Evolutionary conservation across 345 rosid genomes (phyloP).

Genomic region (Eutrema japonicum): DNA sequence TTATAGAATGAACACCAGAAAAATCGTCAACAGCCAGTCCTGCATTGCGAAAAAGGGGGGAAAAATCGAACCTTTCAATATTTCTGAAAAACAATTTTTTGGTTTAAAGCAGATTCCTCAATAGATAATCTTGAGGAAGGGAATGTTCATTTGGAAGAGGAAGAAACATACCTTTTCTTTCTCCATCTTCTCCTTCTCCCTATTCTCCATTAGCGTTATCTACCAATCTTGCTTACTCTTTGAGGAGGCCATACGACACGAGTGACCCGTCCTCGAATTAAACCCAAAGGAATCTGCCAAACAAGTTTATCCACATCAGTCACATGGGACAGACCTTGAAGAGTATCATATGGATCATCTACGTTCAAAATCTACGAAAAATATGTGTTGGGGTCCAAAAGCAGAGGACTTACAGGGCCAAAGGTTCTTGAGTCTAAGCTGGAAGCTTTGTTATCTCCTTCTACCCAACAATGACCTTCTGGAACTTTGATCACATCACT

Average conservation of each 20-base stretch:
- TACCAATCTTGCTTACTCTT: conserved; percentile 54
- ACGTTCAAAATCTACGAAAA: neutral
- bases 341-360: neutral
- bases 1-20: neutral
- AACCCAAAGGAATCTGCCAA: conserved; percentile 84
- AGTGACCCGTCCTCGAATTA: conserved; percentile 69
- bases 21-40: neutral
- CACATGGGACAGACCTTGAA: conserved; percentile 18
- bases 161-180: conserved; percentile 31
- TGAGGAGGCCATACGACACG: conserved; percentile 83
- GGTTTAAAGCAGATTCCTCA: neutral
- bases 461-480: conserved; percentile 94
- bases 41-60: neutral
- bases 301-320: conserved; percentile 22
- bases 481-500: conserved; percentile 71
- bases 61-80: neutral
- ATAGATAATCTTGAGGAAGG: neutral
- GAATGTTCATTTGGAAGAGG: neutral
- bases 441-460: conserved; percentile 73
- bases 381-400: conserved; percentile 3
- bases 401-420: conserved; percentile 75
- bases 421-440: conserved; percentile 82
- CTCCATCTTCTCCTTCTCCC: neutral
- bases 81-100: conserved; percentile 28
- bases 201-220: conserved; percentile 23